phyloP scores from a whole-genome alignment of 2,329 filamentous ascomycete genomes.

The Fonsecaea monophora region DNA sequence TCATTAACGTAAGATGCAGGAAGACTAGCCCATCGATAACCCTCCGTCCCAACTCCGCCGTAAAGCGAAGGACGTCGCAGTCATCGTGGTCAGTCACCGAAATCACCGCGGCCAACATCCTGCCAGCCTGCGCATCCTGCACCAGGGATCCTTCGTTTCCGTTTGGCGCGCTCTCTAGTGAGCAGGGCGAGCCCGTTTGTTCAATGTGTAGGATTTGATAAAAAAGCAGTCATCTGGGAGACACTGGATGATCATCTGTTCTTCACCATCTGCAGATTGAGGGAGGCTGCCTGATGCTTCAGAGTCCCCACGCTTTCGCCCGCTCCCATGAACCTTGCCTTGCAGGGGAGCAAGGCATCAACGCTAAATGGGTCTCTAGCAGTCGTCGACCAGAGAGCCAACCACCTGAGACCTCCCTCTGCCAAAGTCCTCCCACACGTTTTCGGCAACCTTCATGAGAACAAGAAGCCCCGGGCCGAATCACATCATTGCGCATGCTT shows the following conservation, averaged over 20 bases:
- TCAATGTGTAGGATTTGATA: neutral
- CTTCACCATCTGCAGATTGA: slow-evolving; percentile 5
- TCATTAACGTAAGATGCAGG: slow-evolving; percentile 8
- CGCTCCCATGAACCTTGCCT: slow-evolving; percentile 21
- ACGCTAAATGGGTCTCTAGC: slow-evolving; percentile 1
- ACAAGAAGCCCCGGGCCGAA: slow-evolving; percentile 12
- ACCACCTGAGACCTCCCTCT: slow-evolving; percentile 5
- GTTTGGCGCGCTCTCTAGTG: slow-evolving; percentile 22
- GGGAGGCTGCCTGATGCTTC: slow-evolving; percentile 11
- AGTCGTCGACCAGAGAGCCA: neutral
- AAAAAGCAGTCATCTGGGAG: neutral
- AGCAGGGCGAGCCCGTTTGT: neutral
- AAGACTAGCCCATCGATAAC: neutral
- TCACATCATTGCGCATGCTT: slow-evolving; percentile 27
- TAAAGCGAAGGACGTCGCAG: slow-evolving; percentile 1
- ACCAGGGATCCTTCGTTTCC: slow-evolving; percentile 10
- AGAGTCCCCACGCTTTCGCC: slow-evolving; percentile 28
- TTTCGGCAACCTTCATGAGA: slow-evolving; percentile 9
- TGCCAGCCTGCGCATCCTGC: neutral
- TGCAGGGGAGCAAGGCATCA: slow-evolving; percentile 1
- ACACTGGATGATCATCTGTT: slow-evolving; percentile 11
- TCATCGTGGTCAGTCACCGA: neutral
- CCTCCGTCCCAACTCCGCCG: neutral
- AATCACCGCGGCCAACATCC: slow-evolving; percentile 1
- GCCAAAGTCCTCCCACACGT: slow-evolving; percentile 12